Evolutionary conservation across 257 asterid genomes (phyloP), one percentile per base, ranked within the genome.

Genomic region (Nicotiana tabacum): DNA sequence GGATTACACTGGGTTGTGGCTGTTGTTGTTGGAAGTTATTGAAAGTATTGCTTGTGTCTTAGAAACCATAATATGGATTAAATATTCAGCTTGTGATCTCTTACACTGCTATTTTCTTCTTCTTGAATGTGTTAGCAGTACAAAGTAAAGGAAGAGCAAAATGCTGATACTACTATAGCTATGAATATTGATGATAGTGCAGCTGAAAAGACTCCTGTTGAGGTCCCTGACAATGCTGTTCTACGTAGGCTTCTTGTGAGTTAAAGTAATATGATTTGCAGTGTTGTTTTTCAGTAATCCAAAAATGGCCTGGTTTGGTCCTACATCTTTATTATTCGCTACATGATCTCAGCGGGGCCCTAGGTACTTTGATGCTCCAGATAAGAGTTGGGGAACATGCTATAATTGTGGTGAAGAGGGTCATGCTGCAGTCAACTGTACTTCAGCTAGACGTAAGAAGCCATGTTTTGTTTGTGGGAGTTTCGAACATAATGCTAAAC

Each of bases 321-420:
- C 78, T 82, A 64, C 77, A 74, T 86, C 83, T 84, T 85, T 86
- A 84, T 84, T 79, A 35, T 87, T 55, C 84, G 80, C 85, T 88
- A 80, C 66, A 62, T 90, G 89, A 82, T 91, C 82, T 84, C 92
- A 96, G 99, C 93, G 99, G 83, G 99, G 98, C 15, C 99, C 98
- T 37, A 96, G 99, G 90, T 96, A 96, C 89, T 96, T 96, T 84
- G 99, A 96, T 85, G 93, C 99, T 77, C 98, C 98, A 67, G 94
- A 91, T 86, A 90, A 85, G 86, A 91, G 92, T 83, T 94, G 99
- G 95, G 97, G 97, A 65, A 89, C 97, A 79, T 96, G 99, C 95
- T 92, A 92, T 86, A 96, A 96, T 83, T 96, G 99, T 85, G 99
- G 99, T 61, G 98, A 96, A 90, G 98, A 94, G 83, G 99, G 99